A percentile compares a stretch with the other conserved stretches of the same genome.
phyloP scores from a whole-genome alignment of 345 rosid genomes.

The Camelina neglecta region DNA sequence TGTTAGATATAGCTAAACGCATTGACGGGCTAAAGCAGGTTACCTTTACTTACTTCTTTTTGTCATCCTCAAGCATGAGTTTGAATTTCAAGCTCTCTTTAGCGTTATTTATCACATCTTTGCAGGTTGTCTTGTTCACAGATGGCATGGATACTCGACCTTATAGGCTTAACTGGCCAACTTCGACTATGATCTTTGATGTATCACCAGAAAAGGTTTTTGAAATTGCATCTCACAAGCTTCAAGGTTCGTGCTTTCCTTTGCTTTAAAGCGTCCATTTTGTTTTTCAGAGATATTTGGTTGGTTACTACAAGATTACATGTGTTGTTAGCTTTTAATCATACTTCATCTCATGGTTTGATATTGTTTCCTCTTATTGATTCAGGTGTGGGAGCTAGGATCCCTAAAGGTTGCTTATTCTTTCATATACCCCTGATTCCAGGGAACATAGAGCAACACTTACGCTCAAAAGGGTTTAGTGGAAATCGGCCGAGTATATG shows the following conservation, averaged over 20 bases:
- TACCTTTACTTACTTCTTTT: constrained; percentile 11
- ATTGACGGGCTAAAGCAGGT: constrained; percentile 91
- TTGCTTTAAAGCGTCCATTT: background rate
- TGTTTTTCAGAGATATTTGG: background rate
- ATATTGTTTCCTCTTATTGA: constrained; percentile 18
- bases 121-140: constrained; percentile 86
- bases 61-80: background rate
- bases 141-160: constrained; percentile 98
- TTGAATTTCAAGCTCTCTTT: background rate
- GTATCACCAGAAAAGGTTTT: constrained; percentile 70
- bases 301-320: too few relatives aligned
- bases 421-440: constrained; percentile 73
- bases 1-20: constrained; percentile 59
- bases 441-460: constrained; percentile 51
- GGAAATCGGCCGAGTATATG: constrained; percentile 81
- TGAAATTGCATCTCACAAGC: constrained; percentile 59
- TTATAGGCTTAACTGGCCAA: constrained; percentile 88
- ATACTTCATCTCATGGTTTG: background rate
- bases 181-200: constrained; percentile 81
- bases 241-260: constrained; percentile 58
- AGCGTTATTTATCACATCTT: background rate
- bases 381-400: constrained; percentile 84
- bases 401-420: constrained; percentile 69
- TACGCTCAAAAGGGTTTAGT: constrained; percentile 68
- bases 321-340: too few relatives aligned